Evolutionary conservation across 805 yeast genomes (phyloP).

Genomic region (Debaryomyces tyrocola): DNA sequence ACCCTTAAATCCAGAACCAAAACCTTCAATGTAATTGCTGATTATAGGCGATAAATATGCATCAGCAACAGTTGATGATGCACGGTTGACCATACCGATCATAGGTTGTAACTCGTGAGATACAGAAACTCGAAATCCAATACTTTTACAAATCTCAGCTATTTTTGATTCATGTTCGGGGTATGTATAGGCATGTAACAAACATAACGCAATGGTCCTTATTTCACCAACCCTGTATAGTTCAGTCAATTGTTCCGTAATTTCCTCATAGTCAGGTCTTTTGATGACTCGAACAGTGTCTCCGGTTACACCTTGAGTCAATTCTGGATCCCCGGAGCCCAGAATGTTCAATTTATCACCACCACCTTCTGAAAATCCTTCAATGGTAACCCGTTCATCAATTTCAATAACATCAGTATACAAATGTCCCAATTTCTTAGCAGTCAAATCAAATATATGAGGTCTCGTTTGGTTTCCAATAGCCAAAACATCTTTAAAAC

Average conservation of each 20-base stretch:
- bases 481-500: conserved; percentile 73
- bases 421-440: conserved; percentile 63
- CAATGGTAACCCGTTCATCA: conserved; percentile 87
- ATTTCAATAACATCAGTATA: conserved; percentile 77
- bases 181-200: conserved; percentile 34
- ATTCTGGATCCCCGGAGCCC: conserved; percentile 19
- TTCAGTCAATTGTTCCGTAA: conserved; percentile 18
- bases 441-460: conserved; percentile 75
- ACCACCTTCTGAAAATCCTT: conserved; percentile 66
- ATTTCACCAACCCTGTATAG: conserved; percentile 18
- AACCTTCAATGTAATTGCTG: conserved; percentile 25
- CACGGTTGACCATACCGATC: conserved; percentile 36
- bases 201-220: conserved; percentile 29
- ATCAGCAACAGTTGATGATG: conserved; percentile 38
- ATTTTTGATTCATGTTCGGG: conserved; percentile 32
- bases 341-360: conserved; percentile 13
- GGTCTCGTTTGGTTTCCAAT: conserved; percentile 93
- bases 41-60: conserved; percentile 38
- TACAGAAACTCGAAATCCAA: conserved; percentile 37
- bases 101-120: conserved; percentile 36
- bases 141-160: conserved; percentile 27
- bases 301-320: conserved; percentile 30
- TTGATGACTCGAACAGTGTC: conserved; percentile 26
- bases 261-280: conserved; percentile 20
- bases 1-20: conserved; percentile 34